These are phyloP conservation scores for Tricholoma matsutake DNA, from an alignment of 768 basidiomycete genomes.

Conservation along the genomic window DNA sequence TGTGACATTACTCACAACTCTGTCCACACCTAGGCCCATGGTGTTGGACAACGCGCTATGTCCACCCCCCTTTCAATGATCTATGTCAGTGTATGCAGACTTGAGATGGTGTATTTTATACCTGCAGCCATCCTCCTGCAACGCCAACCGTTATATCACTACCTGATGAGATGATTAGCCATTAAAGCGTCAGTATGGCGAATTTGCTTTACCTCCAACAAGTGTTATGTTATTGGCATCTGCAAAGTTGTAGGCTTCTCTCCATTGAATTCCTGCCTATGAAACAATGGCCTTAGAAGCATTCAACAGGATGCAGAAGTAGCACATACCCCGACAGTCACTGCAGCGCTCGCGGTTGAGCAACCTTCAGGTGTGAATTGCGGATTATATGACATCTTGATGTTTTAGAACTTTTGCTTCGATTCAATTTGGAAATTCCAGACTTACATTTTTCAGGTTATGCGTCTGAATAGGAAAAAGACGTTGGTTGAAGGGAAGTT, in stretches of 20 bases:
- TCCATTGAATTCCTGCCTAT: constrained; percentile 46
- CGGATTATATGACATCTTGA: constrained; percentile 33
- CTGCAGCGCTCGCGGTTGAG: constrained; percentile 22
- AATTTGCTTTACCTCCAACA: constrained; percentile 33
- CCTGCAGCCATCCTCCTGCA: constrained; percentile 40
- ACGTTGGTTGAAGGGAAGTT: background rate
- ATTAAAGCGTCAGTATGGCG: background rate
- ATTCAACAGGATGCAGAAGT: background rate
- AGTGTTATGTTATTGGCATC: constrained; percentile 42
- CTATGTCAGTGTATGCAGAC: background rate
- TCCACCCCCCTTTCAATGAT: constrained; percentile 35
- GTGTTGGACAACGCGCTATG: constrained; percentile 42
- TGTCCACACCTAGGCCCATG: constrained; percentile 45
- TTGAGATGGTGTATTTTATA: background rate
- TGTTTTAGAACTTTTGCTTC: background rate
- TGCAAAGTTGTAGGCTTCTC: constrained; percentile 42
- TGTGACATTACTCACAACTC: constrained; percentile 31
- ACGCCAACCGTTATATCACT: constrained; percentile 41
- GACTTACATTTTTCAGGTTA: constrained; percentile 35
- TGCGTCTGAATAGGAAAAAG: constrained; percentile 30
- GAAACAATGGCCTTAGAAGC: background rate
- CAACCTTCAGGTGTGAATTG: constrained; percentile 37
- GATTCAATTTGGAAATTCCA: background rate
- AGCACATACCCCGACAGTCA: constrained; percentile 34
- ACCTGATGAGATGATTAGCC: constrained; percentile 15